phyloP scores from a whole-genome alignment of 2,329 filamentous ascomycete species.

The Hypoxylon rubiginosum region DNA sequence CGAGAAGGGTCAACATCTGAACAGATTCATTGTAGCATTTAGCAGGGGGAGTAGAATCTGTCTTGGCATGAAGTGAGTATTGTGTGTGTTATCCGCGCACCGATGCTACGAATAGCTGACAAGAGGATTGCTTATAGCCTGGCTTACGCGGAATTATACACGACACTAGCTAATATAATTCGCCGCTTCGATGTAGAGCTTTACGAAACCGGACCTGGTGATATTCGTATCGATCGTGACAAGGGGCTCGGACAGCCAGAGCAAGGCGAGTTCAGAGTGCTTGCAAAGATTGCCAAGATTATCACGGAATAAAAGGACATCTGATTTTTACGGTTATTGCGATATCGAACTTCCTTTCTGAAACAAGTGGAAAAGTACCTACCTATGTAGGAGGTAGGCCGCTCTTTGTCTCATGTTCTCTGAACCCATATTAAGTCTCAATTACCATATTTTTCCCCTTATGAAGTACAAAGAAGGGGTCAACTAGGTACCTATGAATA shows the following conservation, averaged over 20 bases:
- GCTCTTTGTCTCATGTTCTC: too few relatives aligned
- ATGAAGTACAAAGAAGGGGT: too few relatives aligned
- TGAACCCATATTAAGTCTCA: too few relatives aligned
- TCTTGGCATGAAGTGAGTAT: conserved; percentile 23
- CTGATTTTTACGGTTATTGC: too few relatives aligned
- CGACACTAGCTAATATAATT: not conserved
- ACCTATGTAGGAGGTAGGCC: too few relatives aligned
- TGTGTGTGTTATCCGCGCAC: not conserved
- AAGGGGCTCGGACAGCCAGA: not conserved
- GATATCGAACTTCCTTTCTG: too few relatives aligned
- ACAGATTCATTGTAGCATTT: conserved; percentile 14
- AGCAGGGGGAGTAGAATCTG: conserved; percentile 9
- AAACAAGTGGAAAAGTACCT: too few relatives aligned
- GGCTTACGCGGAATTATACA: conserved; percentile 2
- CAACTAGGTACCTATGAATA: too few relatives aligned
- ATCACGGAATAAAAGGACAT: not conserved
- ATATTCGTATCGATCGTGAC: not conserved
- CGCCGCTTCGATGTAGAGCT: conserved; percentile 1
- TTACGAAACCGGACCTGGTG: not conserved
- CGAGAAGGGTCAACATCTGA: conserved; percentile 4
- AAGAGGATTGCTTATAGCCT: not conserved
- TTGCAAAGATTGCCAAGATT: not conserved
- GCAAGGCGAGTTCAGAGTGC: not conserved
- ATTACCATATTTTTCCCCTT: too few relatives aligned
- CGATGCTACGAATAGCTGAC: not conserved